Evolutionary conservation across 495 filamentous ascomycete genomes (phyloP).

Genomic region (Penicillium robsamsonii): DNA sequence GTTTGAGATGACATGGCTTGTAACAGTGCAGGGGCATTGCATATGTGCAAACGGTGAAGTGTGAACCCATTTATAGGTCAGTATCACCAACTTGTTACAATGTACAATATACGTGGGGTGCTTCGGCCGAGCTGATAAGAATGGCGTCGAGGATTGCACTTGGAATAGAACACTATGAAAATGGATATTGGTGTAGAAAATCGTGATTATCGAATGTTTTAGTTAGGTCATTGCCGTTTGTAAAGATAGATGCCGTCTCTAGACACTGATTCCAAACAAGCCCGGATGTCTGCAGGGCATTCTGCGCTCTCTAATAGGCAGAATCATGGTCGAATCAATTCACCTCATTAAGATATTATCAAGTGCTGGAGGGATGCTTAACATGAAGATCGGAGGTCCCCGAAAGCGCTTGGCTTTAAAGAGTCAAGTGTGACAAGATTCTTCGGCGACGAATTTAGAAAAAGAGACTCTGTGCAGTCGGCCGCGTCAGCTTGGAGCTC

Average conservation of each 20-base stretch:
- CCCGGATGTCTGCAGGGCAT: background rate
- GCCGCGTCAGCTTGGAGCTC: background rate
- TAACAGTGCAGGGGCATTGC: background rate
- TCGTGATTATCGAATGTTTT: background rate
- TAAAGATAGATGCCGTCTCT: background rate
- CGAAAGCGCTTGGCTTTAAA: slow-evolving; percentile 8
- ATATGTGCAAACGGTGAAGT: background rate
- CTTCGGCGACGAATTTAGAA: slow-evolving; percentile 27
- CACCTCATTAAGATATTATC: no score
- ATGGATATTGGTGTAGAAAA: background rate
- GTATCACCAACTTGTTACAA: background rate
- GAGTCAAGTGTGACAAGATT: slow-evolving; percentile 30
- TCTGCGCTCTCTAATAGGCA: no score
- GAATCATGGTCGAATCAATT: no score
- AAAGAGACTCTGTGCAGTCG: slow-evolving; percentile 16
- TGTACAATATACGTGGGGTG: background rate
- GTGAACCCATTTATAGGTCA: background rate
- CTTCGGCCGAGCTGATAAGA: slow-evolving; percentile 1
- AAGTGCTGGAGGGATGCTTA: no score
- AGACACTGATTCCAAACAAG: background rate
- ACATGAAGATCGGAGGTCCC: no score
- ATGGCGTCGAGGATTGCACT: background rate
- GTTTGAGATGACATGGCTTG: slow-evolving; percentile 27
- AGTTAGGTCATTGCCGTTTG: background rate
- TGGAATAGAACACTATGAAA: background rate